These are phyloP conservation scores for Agarophyton chilense DNA, from an alignment of 23 red algal species.

Conservation along the genomic window DNA sequence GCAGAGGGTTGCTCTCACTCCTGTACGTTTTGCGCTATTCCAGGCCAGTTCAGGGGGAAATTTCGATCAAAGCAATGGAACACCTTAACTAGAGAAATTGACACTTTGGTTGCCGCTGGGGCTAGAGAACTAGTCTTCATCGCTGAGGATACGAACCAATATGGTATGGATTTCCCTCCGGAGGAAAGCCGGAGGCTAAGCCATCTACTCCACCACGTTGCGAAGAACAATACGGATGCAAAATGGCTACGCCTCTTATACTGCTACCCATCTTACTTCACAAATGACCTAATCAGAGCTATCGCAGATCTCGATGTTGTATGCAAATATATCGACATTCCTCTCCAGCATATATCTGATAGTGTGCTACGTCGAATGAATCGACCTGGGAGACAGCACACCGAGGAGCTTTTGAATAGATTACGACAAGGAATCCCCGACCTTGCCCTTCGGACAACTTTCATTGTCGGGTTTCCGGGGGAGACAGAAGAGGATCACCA, in stretches of 20 bases:
- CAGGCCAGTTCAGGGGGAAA: slow-evolving; percentile 79
- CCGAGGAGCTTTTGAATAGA: slow-evolving; percentile 54
- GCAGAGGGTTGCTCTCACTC: slow-evolving; percentile 95
- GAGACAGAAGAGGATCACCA: slow-evolving; percentile 90
- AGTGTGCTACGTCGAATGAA: slow-evolving; percentile 83
- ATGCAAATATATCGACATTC: slow-evolving; percentile 96
- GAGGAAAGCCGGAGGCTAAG: slow-evolving; percentile 71
- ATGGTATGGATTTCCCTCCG: slow-evolving; percentile 92
- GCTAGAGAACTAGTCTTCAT: slow-evolving; percentile 93
- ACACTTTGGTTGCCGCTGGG: slow-evolving; percentile 64
- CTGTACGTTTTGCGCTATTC: slow-evolving; percentile 97
- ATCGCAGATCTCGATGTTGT: slow-evolving; percentile 83
- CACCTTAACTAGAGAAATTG: slow-evolving; percentile 73
- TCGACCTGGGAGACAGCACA: slow-evolving; percentile 70
- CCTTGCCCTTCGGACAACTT: slow-evolving; percentile 83
- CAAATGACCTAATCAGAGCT: slow-evolving; percentile 82
- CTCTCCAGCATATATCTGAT: slow-evolving; percentile 93
- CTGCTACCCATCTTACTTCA: slow-evolving; percentile 96
- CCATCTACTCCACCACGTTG: slow-evolving; percentile 84
- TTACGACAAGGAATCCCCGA: slow-evolving; percentile 78
- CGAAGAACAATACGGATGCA: slow-evolving; percentile 22
- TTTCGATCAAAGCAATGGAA: slow-evolving; percentile 93
- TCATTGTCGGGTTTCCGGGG: slow-evolving; percentile 94
- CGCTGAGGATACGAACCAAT: slow-evolving; percentile 98
- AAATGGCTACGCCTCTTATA: slow-evolving; percentile 92